A percentile compares a stretch with the other conserved stretches of the same genome.
Conservation (phyloP, 306 rosid species). For the Cucurbita pepo region DNA sequence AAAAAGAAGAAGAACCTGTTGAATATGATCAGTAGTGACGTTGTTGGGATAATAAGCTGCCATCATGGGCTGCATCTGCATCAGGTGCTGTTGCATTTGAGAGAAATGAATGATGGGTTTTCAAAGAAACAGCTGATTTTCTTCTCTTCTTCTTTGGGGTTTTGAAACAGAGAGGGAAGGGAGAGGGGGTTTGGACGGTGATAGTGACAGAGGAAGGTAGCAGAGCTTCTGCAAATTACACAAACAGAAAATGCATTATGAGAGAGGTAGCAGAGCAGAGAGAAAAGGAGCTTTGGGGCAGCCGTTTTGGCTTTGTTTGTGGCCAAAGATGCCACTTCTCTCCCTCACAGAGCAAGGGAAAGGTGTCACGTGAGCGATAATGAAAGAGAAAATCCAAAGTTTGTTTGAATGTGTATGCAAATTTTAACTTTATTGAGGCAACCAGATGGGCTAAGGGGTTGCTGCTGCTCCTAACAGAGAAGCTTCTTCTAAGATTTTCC, state of each 20-base stretch:
- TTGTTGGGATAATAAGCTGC: slow-evolving; percentile 94
- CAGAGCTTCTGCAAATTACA: neutral
- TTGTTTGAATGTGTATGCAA: neutral
- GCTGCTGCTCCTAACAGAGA: too few relatives aligned
- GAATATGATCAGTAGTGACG: slow-evolving; percentile 99
- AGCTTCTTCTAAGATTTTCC: too few relatives aligned
- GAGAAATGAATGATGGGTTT: neutral
- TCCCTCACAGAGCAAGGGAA: slow-evolving; percentile 8
- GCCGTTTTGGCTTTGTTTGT: slow-evolving; percentile 1
- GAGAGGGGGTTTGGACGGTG: neutral
- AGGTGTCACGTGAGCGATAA: slow-evolving; percentile 45
- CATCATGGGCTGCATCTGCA: slow-evolving; percentile 99
- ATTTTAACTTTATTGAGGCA: too few relatives aligned
- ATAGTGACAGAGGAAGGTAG: neutral
- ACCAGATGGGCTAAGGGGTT: too few relatives aligned
- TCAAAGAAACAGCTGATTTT: slow-evolving; percentile 2
- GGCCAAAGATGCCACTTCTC: slow-evolving; percentile 2
- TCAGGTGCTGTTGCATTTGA: slow-evolving; percentile 98
- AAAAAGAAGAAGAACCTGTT: slow-evolving; percentile 49
- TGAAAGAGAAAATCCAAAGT: slow-evolving; percentile 7
- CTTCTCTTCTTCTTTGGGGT: neutral
- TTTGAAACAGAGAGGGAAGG: neutral
- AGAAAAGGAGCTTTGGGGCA: neutral
- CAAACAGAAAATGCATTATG: neutral
- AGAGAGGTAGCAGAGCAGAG: neutral